Evolutionary conservation across 176 grass and related monocot species (phyloP), one percentile per base, ranked within the genome.

Genomic region (Guadua angustifolia): DNA sequence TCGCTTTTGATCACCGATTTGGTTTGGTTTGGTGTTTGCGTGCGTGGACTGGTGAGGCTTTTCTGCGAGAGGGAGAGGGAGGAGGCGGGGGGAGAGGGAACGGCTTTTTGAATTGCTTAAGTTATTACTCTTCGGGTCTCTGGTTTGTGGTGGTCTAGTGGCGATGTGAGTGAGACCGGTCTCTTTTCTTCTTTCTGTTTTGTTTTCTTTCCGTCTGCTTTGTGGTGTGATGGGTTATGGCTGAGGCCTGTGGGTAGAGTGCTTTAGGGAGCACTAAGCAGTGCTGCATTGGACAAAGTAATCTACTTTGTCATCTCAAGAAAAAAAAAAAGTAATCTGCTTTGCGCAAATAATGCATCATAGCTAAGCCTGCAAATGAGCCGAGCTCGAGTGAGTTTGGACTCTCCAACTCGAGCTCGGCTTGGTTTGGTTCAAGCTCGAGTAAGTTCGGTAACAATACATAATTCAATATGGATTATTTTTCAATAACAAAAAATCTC

Each of bases 241-340:
- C 7, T 83, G n/a, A n/a, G n/a, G n/a, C n/a, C n/a, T n/a, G 81
- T 88, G 68, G 69, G 69, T 80, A 84, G 59, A 50, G 40, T 60
- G 76, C 87, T 89, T 89, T 89, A 51, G 18, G 38, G 60, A 69
- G 76, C 82, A 84, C 76, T 84, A 79, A 88, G 67, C 68, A 74
- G 74, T 79, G 68, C 21, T 73, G 45, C n/a, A 19, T 64, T 57
- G 26, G 67, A 24, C 45, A 56, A 46, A 46, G 66, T 72, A 36
- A 21, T 73, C 58, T 26, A 3, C 86, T 83, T 84, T 79, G 9
- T 21, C 24, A 15, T 18, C 43, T 5, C 3, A 35, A 22, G 18
- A 18, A 35, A 86, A 66, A 42, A 18, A 35, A 86, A 66, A 42
- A 18, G 38, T n/a, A 61, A 15, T 44, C 51, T 21, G 36, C 74